A percentile compares a stretch with the other conserved stretches of the same genome.
Evolutionary conservation across 441 rosid genomes (phyloP).

Genomic region (Adansonia gregorii): DNA sequence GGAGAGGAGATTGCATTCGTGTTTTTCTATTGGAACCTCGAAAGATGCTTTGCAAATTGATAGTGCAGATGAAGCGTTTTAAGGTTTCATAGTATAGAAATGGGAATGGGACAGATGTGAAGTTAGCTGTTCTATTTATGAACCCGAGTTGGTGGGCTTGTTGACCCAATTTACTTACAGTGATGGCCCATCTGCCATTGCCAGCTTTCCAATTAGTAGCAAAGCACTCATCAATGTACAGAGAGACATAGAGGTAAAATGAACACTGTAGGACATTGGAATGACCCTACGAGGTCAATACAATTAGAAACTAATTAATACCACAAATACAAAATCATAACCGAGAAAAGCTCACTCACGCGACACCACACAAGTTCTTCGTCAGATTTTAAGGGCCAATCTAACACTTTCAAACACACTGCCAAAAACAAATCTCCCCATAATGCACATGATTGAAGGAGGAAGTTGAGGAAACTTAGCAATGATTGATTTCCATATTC

Average conservation of each 20-base stretch:
- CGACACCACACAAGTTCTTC: conserved; percentile 32
- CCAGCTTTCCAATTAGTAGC: neutral
- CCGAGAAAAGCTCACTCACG: conserved; percentile 41
- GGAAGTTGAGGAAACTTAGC: conserved; percentile 25
- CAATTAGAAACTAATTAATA: conserved; percentile 46
- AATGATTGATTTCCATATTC: conserved; percentile 26
- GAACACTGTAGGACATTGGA: neutral
- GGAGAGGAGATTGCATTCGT: too few species aligned
- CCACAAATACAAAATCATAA: conserved; percentile 45
- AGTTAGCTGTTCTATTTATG: neutral
- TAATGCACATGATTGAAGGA: conserved; percentile 24
- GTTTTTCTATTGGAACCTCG: neutral
- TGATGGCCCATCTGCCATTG: neutral
- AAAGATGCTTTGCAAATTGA: neutral
- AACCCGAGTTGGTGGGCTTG: neutral
- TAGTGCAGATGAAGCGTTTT: neutral
- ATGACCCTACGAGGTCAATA: conserved; percentile 24
- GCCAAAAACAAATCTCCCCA: conserved; percentile 21
- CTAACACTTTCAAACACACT: conserved; percentile 37
- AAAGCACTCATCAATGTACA: neutral
- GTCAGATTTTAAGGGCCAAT: conserved; percentile 27
- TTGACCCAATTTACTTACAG: neutral
- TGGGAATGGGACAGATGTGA: neutral
- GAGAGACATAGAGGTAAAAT: neutral
- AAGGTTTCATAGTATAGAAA: too few species aligned